Base-by-base conservation (phyloP, 768 basidiomycete species). In the Cyclocybe cylindracea region DNA sequence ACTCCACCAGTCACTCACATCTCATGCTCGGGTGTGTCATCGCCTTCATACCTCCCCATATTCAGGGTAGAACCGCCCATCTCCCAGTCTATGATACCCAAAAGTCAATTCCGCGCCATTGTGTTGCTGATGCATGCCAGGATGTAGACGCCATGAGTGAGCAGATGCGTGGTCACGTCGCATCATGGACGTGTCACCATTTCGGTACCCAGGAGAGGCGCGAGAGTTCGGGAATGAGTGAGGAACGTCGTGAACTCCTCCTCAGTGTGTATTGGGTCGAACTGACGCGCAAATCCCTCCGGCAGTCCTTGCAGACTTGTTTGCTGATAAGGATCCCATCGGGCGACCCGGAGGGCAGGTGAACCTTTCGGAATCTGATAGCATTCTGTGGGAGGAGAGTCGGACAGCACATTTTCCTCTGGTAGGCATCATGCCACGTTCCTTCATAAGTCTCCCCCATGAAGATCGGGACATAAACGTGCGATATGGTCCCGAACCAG, bases 11-110 rank as follows among this genome's bases (percentile, higher is more conserved):
- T 42, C 40, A 42, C 40, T 42, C 3, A 5, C 40, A 19, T 42
- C 40, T 42, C 40, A 19, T 42, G 40, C 40, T 18, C 40, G 10
- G 14, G 24, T 32, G 44, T 45, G n/a, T 51, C 35, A 51, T 39
- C 44, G 35, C 36, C 37, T 51, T 51, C 34, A 24, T 19, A 35
- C 46, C 39, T 53, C 51, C 51, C 51, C 53, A 49, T 51, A 53
- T 38, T 57, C 55, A 44, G 55, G 55, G 44, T 57, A 57, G 46
- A 46, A 57, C 56, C 56, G n/a, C 44, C 47, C 35, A 45, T 53
- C 42, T 57, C 56, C 56, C 52, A 57, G 39, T 57, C 55, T 16
- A 57, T 24, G 18, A 57, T 37, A n/a, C n/a, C 41, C 55, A 11
- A 33, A 24, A 19, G 32, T 40, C 9, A 36, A 45, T 32, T 42